A percentile compares a stretch with the other conserved stretches of the same genome.
Conservation (phyloP, 495 filamentous ascomycete species). For the Stereocaulon alpinum region DNA sequence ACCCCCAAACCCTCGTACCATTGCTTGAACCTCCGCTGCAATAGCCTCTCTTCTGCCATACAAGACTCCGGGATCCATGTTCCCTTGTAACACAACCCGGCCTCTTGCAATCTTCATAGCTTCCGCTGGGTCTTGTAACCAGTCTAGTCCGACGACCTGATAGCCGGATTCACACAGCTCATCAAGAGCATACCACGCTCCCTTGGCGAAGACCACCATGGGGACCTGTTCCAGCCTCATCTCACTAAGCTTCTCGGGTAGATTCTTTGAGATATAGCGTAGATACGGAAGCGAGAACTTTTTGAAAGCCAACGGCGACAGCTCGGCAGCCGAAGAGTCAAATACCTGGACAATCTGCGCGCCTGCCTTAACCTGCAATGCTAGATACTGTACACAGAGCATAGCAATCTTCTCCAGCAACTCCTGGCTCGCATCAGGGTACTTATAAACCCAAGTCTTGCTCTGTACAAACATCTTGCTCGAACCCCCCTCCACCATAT, state of each 20-base stretch:
- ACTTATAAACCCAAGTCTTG: conserved; percentile 94
- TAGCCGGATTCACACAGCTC: conserved; percentile 80
- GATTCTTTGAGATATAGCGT: conserved; percentile 63
- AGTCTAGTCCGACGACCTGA: conserved; percentile 87
- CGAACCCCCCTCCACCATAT: conserved; percentile 97
- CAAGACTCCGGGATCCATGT: conserved; percentile 86
- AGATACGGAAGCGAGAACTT: conserved; percentile 80
- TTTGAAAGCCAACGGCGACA: conserved; percentile 73
- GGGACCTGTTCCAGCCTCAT: conserved; percentile 70
- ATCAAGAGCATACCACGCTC: conserved; percentile 93
- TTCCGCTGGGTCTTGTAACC: conserved; percentile 82
- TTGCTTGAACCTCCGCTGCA: conserved; percentile 63
- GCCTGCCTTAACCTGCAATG: conserved; percentile 81
- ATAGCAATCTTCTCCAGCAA: conserved; percentile 84
- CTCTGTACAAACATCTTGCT: conserved; percentile 82
- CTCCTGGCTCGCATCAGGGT: conserved; percentile 65
- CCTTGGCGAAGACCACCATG: conserved; percentile 99
- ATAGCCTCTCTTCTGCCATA: conserved; percentile 78
- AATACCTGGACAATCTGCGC: conserved; percentile 95
- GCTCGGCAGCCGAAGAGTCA: conserved; percentile 94
- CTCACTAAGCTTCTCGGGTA: conserved; percentile 62
- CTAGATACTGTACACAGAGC: conserved; percentile 87
- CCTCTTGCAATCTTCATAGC: conserved; percentile 66
- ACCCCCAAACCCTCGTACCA: conserved; percentile 77
- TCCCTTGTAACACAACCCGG: conserved; percentile 79